Base-by-base conservation (phyloP, 202 grass and related monocot species). In the Schoenoplectus triqueter region DNA sequence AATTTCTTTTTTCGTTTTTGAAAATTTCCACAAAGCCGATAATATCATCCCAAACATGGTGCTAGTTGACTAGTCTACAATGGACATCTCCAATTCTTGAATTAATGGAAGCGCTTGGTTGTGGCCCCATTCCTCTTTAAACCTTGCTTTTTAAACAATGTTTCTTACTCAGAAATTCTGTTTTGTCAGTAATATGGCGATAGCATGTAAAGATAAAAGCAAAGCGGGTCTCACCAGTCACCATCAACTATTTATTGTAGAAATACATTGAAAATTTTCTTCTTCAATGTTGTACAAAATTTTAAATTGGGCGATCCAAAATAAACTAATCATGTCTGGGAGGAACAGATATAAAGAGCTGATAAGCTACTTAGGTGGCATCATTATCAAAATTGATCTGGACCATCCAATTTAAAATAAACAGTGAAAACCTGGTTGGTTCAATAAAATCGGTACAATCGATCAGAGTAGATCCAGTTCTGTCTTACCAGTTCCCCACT, bases 141-240 rank as follows among this genome's bases (percentile, higher is more conserved):
- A 78, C 0, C 64, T 72, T 85, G 49, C 61, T 57, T 69, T 88
- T 11, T 55, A 88, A 80, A 84, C 87, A 88, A 88, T 79, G 69
- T 60, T 8, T 78, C 65, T 69, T 69, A 3, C 66, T 5, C 61
- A 41, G 21, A 10, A 3, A 40, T 66, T 20, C 10, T 31, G 41
- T 68, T 68, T 13, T 42, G 39, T 68, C 65, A 68, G 10, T 11
- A 4, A 31, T 31, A 62, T 7, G 5, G 59, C n/a, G n/a, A 62
- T 4, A 3, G 4, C n/a, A 19, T 62, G 1, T 62, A 62, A 62
- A 62, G 59, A 18, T 62, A 62, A 18, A 4, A 18, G 59, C 3
- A 59, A 59, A 4, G 56, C 56, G 15, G 56, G 13, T 59, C 13
- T 59, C 56, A 59, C 13, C 56, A 59, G 13, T 59, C 13, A 54